Conservation (phyloP, 495 filamentous ascomycete species). For the Evansstolkia leycettana region DNA sequence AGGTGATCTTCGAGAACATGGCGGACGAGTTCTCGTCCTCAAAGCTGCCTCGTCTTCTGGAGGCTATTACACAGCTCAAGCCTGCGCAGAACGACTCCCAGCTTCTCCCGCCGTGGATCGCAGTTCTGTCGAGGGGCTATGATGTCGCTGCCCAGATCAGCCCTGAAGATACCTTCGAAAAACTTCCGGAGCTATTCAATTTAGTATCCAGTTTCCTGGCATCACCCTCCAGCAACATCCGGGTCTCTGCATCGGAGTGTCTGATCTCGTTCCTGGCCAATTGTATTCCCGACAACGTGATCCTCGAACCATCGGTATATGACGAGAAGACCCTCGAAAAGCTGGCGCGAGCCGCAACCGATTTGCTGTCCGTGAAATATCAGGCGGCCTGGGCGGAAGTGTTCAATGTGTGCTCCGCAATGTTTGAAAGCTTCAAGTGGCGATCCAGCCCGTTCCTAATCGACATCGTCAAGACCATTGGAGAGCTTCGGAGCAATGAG, state of each 20-base stretch:
- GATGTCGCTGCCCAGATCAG: conserved; percentile 82
- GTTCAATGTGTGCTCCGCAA: conserved; percentile 76
- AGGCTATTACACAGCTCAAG: conserved; percentile 76
- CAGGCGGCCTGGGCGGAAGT: conserved; percentile 93
- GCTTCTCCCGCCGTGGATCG: conserved; percentile 89
- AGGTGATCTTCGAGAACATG: conserved; percentile 87
- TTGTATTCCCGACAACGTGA: conserved; percentile 65
- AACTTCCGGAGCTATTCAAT: conserved; percentile 68
- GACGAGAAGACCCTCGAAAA: conserved; percentile 77
- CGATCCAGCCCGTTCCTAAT: conserved; percentile 62
- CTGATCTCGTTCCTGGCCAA: conserved; percentile 83
- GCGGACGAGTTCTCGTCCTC: conserved; percentile 71
- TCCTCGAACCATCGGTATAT: conserved; percentile 76
- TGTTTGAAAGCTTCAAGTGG: conserved; percentile 83
- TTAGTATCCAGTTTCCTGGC: conserved; percentile 67
- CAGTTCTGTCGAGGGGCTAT: conserved; percentile 84
- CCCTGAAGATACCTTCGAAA: conserved; percentile 77
- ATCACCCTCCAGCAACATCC: conserved; percentile 81
- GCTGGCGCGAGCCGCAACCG: conserved; percentile 51
- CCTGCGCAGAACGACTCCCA: conserved; percentile 86
- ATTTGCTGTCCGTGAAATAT: conserved; percentile 76
- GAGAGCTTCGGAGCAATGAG: conserved; percentile 78
- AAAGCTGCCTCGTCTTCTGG: conserved; percentile 79
- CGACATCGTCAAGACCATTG: conserved; percentile 61
- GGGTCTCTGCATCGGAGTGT: conserved; percentile 87